Evolutionary conservation across 257 asterid genomes (phyloP), one percentile per base, ranked within the genome.

Genomic region (Solanum ossicruentum): DNA sequence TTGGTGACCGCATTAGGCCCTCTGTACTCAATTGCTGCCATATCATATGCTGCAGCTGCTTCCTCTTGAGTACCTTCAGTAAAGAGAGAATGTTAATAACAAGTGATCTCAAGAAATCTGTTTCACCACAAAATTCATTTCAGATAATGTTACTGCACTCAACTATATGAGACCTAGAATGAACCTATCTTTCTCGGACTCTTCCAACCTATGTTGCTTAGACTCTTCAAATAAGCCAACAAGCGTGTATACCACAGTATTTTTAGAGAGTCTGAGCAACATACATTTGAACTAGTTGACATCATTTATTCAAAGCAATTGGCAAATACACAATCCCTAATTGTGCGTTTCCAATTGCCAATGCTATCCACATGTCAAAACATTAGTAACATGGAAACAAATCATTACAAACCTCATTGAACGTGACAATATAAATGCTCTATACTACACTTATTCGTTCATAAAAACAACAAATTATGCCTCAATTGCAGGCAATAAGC

Each of bases 21-120:
- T 87, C 97, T 81, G 87, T 85, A 92, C 69, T 92, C 92, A 77
- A 95, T 91, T 16, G 99, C 99, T 81, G 99, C 99, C 93, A 86
- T 87, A 85, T 95, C 99, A 80, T 95, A 95, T 39, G 99, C 98
- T 32, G 88, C 90, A 0, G 99, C 99, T 39, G 99, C 99, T 89
- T 95, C 98, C 90, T 95, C 99, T 91, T 95, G 95, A 8, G 98
- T 95, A 87, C 88, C 93, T 90, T 66, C 32, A 45, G 23, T 15
- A 66, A 85, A 18, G 8, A 18, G 3, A 10, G 3, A 77, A 63
- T 26, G 45, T 21, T 28, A 61, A 61, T 43, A 2, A 45, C 63
- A 18, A 82, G 49, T 52, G 20, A 28, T n/a, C 61, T 28, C 28
- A 16, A 58, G 23, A 43, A 39, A 60, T 81, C 8, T 1, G 43